These are phyloP conservation scores for Thymus mandschuricus DNA, from an alignment of 257 asterid genomes.

Conservation along the genomic window DNA sequence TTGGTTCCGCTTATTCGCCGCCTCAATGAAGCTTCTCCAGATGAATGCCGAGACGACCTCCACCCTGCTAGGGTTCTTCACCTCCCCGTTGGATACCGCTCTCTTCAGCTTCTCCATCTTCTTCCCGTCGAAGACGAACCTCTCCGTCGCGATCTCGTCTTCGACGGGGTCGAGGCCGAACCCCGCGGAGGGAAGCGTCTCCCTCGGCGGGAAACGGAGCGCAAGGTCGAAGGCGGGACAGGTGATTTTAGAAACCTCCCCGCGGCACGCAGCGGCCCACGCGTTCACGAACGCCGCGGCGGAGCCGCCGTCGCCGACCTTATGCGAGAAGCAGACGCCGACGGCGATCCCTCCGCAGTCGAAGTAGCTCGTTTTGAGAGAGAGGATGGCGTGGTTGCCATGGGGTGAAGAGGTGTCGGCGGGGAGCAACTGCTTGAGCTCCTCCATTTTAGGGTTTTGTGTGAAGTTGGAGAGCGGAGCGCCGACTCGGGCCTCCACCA, in stretches of 20 bases:
- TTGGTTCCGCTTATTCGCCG: too few species aligned
- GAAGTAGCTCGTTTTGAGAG: conserved; percentile 10
- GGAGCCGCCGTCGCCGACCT: background rate
- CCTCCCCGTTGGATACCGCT: too few species aligned
- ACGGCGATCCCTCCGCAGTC: conserved; percentile 25
- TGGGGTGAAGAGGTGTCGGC: background rate
- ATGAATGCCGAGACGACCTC: conserved; percentile 17
- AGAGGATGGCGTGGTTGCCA: background rate
- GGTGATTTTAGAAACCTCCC: background rate
- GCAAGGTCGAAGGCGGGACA: too few species aligned
- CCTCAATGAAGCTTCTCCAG: background rate
- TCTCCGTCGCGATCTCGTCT: too few species aligned
- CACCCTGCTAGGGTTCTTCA: conserved; percentile 2
- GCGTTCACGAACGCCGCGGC: conserved; percentile 11
- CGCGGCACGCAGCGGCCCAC: conserved; percentile 14
- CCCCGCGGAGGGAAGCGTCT: too few species aligned
- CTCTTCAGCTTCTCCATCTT: background rate
- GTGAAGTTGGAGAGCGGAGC: background rate
- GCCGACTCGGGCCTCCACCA: conserved; percentile 3
- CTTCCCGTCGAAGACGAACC: background rate
- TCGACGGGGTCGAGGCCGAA: too few species aligned
- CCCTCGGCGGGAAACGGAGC: too few species aligned
- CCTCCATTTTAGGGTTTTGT: conserved; percentile 6
- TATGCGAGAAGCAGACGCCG: conserved; percentile 28
- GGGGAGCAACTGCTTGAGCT: background rate